Base-by-base conservation (phyloP, 164 flowering plant species). In the Macadamia tetraphylla region DNA sequence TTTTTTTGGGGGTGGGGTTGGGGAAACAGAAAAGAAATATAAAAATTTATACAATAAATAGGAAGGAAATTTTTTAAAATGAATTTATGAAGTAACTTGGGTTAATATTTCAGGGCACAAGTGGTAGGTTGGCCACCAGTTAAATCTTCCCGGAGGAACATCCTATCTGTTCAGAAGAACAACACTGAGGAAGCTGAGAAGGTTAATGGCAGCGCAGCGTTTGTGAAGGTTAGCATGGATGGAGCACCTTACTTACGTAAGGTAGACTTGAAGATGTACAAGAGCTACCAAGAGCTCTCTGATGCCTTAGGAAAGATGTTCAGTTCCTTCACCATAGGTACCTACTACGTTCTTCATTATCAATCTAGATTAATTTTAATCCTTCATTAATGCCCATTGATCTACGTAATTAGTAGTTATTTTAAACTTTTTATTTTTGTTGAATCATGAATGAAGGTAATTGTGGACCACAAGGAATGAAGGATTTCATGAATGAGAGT, bases 51-150 rank as follows among this genome's bases (percentile, higher is more conserved):
- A 5, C 48, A 43, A 43, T 23, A 23, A 23, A 43, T 6, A 43
- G 9, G 48, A 43, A 43, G 9, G 48, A 43, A 43, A 23, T 23
- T 23, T 23, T 35, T 35, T 35, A 35, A 35, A 5, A 35, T 35
- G 5, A 35, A 35, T 5, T 35, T 35, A 35, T 2, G 40, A 35
- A 35, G 40, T 35, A 35, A 35, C 40, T 35, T 46, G 51, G 51
- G 9, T 3, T 46, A 3, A 29, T 3, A 2, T 35, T 77, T 18
- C 83, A 89, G 95, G 86, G 85, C 90, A 59, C 94, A 85, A 63
- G 87, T 85, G 44, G 89, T 88, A 69, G 94, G 91, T 15, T 86
- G 94, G 94, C 94, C 94, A 40, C 91, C 94, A 1, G 89, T 89
- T 6, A 73, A 88, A 68, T 85, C 89, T 1, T 88, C 74, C 83